Base-by-base conservation (phyloP, 2,329 filamentous ascomycete genomes). In the Xylaria sp. region DNA sequence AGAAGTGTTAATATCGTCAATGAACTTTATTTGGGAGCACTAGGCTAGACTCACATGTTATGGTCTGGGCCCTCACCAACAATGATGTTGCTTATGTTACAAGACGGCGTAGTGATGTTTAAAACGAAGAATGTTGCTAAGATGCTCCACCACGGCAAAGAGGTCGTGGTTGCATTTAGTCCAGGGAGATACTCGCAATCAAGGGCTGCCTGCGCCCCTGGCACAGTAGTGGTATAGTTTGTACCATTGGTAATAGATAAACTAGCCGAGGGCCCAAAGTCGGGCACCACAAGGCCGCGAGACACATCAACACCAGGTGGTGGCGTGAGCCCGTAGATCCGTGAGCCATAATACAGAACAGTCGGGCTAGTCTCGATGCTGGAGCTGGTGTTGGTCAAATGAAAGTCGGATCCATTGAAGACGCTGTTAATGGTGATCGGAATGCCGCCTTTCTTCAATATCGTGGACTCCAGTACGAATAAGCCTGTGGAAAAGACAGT, bases 401-500 rank as follows among this genome's bases (percentile, higher is more conserved):
- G 42, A 48, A 69, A 69, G 63, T 69, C 67, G 27, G 58, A 50
- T 59, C 67, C 67, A 23, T 69, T 44, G 37, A 69, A 69, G 0
- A n/a, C 35, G 44, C 32, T 63, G 23, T 50, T 55, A 42, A 69
- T 27, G 12, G 35, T 21, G 9, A 69, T 40, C 5, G 63, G 63
- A 40, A 63, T 18, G 42, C 29, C 44, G 37, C 13, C 37, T 50
- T 47, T 47, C 10, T 27, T 13, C 44, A 66, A 57, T 23, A 48
- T 12, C 3, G 67, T 69, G 12, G 67, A 63, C 16, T 66, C 5
- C 13, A 69, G 67, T 6, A 66, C 67, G 37, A 69, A 69, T 9
- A 69, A 18, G 25, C 67, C 67, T 6, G 67, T 66, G 13, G 67
- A 69, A 57, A 69, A 69, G 42, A 69, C 54, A 32, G 59, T 69